phyloP scores from a whole-genome alignment of 192 early-diverging fungal genomes.

The Coemansia sp. region DNA sequence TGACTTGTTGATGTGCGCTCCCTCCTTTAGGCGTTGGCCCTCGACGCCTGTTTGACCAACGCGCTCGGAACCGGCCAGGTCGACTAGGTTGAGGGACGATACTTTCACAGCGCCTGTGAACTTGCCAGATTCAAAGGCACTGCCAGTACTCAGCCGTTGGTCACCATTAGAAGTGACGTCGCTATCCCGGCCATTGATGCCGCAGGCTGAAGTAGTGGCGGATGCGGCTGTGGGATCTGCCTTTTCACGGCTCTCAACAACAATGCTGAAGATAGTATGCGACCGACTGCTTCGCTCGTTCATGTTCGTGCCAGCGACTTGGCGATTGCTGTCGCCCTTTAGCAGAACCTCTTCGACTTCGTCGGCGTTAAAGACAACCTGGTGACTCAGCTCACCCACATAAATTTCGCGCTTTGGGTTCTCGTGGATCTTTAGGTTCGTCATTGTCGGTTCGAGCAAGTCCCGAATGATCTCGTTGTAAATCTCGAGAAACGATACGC shows the following conservation, averaged over 20 bases:
- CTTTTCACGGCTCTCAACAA: conserved; percentile 78
- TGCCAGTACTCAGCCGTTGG: conserved; percentile 45
- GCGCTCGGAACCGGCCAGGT: conserved; percentile 96
- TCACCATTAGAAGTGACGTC: conserved; percentile 1
- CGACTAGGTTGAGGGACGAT: conserved; percentile 83
- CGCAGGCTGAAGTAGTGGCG: not conserved
- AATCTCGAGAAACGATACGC: conserved; percentile 98
- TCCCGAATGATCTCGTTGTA: conserved; percentile 96
- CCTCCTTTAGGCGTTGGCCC: conserved; percentile 88
- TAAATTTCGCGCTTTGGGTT: conserved; percentile 66
- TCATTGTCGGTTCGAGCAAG: conserved; percentile 79
- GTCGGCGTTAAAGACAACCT: conserved; percentile 59
- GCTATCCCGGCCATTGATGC: not conserved
- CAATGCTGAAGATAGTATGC: conserved; percentile 95
- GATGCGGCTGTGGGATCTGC: conserved; percentile 1
- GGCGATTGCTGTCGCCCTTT: conserved; percentile 79
- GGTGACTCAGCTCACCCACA: conserved; percentile 65
- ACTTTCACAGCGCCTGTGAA: conserved; percentile 57
- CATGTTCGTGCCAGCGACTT: conserved; percentile 89
- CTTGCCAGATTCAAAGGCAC: conserved; percentile 26
- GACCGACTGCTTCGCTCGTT: conserved; percentile 91
- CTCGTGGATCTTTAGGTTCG: conserved; percentile 88
- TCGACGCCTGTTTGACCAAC: conserved; percentile 72
- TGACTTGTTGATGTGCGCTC: conserved; percentile 94
- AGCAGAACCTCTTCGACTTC: conserved; percentile 76